phyloP scores from a whole-genome alignment of 306 rosid species.

The Sechiopsis laciniata region DNA sequence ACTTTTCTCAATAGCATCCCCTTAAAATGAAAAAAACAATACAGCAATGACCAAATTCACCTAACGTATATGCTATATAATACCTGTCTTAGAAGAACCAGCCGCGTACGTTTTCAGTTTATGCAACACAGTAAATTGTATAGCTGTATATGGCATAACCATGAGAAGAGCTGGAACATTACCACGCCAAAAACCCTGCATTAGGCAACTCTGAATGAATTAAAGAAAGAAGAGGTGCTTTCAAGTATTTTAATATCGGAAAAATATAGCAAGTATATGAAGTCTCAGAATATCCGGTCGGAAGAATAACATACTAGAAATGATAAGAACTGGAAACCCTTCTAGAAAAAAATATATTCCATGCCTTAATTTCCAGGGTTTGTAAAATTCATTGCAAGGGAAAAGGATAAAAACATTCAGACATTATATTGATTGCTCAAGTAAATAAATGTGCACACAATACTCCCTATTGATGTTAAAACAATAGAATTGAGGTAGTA shows the following conservation, averaged over 20 bases:
- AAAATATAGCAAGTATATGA: background rate
- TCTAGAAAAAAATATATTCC: background rate
- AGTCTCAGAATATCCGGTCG: background rate
- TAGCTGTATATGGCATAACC: conserved; percentile 98
- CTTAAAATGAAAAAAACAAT: background rate
- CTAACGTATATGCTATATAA: background rate
- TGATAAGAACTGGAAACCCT: background rate
- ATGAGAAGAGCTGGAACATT: conserved; percentile 94
- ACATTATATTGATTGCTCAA: background rate
- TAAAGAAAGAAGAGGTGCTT: background rate
- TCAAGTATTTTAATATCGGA: background rate
- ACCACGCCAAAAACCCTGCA: conserved; percentile 96
- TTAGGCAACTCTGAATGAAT: conserved; percentile 13
- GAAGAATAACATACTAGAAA: background rate
- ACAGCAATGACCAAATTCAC: background rate
- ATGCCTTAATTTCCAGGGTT: background rate
- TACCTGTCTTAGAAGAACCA: conserved; percentile 86
- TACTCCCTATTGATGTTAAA: background rate
- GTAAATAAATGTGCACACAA: background rate
- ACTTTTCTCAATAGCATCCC: background rate
- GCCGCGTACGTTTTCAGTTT: conserved; percentile 75
- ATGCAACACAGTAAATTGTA: conserved; percentile 79
- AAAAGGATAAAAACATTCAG: background rate
- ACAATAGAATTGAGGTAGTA: background rate
- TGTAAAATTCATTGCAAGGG: background rate